Base-by-base conservation (phyloP, 2,329 filamentous ascomycete genomes). In the Cadophora gregata region DNA sequence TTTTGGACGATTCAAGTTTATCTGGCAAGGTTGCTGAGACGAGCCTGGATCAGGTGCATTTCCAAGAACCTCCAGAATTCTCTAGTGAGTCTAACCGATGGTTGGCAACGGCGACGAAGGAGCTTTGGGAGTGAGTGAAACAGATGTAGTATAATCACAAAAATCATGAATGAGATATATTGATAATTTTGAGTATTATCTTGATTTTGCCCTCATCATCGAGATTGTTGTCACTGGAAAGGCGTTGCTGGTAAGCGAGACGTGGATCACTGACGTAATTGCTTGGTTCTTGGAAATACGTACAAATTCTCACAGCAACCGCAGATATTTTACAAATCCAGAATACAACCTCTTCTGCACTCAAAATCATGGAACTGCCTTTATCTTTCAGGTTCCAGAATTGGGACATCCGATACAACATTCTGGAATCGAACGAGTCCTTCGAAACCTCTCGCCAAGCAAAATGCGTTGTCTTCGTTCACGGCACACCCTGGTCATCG, bases 1-100 rank as follows among this genome's bases (percentile, higher is more conserved):
- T 80, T 38, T 67, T 78, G 21, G 69, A 69, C 5, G 74, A 79
- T 29, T 62, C 59, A 24, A 60, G 27, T 25, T 21, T 63, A 16
- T 36, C 60, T 14, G 60, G 60, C 21, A 21, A 63, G 36, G 47
- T 38, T n/a, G 60, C 21, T 9, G 60, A 63, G 42, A 33, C 38
- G 29, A 63, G 60, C 31, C 12, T 60, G 16, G 58, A 60, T 45
- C 33, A 60, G 16, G 25, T 60, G 33, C 21, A 45, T 25, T 60
- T 60, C 21, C 58, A 47, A 9, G 24, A 60, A 4, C 58, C 55
- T 14, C 55, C 55, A 42, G 19, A 19, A 19, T 58, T 58, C 14
- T 36, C 55, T 4, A 58, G 55, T 24, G 55, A 58, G 12, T 38
- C 55, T 29, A 58, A 58, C 38, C 19, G 55, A 27, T 58, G 55